Conservation (phyloP, 176 grass and related monocot genomes). For the Zoysia japonica region DNA sequence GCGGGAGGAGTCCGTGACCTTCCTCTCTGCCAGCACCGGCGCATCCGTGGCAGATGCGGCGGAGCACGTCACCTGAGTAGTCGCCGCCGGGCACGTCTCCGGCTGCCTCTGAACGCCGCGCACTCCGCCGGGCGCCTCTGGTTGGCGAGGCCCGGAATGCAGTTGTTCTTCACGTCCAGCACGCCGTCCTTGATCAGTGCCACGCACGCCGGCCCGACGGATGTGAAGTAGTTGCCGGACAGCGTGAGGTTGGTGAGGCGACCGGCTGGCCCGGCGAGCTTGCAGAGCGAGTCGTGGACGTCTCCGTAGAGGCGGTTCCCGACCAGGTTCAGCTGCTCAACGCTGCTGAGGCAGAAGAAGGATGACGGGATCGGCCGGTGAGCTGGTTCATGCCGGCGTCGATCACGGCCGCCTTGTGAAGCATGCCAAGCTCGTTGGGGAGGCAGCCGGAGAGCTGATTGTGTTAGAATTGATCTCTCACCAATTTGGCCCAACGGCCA, state of each 20-base stretch:
- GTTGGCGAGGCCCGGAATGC: slow-evolving; percentile 51
- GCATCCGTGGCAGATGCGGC: neutral
- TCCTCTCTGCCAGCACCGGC: slow-evolving; percentile 17
- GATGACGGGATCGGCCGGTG: slow-evolving; percentile 64
- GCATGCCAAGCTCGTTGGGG: slow-evolving; percentile 56
- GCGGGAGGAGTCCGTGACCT: slow-evolving; percentile 28
- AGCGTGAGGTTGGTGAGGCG: slow-evolving; percentile 64
- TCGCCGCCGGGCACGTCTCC: slow-evolving; percentile 51
- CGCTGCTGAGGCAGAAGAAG: slow-evolving; percentile 61
- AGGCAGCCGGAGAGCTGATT: slow-evolving; percentile 79
- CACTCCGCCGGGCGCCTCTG: slow-evolving; percentile 67
- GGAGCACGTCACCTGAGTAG: slow-evolving; percentile 17
- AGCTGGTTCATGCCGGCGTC: slow-evolving; percentile 71
- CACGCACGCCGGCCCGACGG: slow-evolving; percentile 49
- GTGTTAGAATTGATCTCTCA: too few species aligned
- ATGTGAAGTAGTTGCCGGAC: slow-evolving; percentile 79
- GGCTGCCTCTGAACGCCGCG: slow-evolving; percentile 53
- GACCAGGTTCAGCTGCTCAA: slow-evolving; percentile 66
- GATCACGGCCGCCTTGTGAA: slow-evolving; percentile 54
- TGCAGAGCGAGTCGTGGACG: slow-evolving; percentile 63
- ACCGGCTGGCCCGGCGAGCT: slow-evolving; percentile 27
- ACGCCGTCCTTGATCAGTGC: slow-evolving; percentile 34
- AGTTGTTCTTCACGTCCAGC: slow-evolving; percentile 67
- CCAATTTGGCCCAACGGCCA: too few species aligned
- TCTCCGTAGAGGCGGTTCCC: slow-evolving; percentile 51